Evolutionary conservation across 352 stramenopile genomes (phyloP).

Genomic region (Phytopythium ostracodes): DNA sequence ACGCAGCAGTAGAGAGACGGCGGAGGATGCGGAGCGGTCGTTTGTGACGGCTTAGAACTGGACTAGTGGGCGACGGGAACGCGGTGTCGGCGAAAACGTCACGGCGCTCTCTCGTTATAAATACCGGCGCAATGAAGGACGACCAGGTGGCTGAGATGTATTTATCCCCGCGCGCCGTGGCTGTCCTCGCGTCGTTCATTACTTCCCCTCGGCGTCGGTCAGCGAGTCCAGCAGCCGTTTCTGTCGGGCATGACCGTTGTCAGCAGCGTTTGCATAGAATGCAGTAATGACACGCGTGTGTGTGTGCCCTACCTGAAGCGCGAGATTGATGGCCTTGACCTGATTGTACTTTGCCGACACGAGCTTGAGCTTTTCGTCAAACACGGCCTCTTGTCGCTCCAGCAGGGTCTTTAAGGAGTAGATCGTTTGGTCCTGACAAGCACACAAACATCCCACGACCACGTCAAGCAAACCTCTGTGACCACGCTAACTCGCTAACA

Average conservation of each 20-base stretch:
- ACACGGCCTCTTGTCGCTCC: slow-evolving; percentile 60
- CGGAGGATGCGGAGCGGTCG: background rate
- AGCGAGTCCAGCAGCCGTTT: slow-evolving; percentile 51
- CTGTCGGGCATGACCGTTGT: slow-evolving; percentile 13
- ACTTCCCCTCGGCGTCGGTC: slow-evolving; percentile 29
- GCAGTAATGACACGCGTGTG: too few relatives aligned
- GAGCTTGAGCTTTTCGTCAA: slow-evolving; percentile 70
- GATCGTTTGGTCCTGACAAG: slow-evolving; percentile 55
- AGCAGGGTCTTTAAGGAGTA: slow-evolving; percentile 58
- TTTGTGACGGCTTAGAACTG: background rate
- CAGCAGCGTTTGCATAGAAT: too few relatives aligned
- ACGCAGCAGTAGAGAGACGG: slow-evolving; percentile 50
- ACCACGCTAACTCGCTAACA: too few relatives aligned
- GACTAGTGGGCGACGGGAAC: background rate
- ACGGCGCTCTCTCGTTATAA: background rate
- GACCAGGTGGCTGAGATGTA: slow-evolving; percentile 8
- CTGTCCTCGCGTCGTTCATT: slow-evolving; percentile 11
- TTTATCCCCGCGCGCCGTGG: slow-evolving; percentile 21
- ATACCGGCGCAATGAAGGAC: slow-evolving; percentile 3
- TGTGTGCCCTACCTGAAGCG: slow-evolving; percentile 44
- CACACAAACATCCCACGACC: background rate
- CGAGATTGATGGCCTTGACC: slow-evolving; percentile 76
- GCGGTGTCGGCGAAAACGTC: background rate
- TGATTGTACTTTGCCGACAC: slow-evolving; percentile 73
- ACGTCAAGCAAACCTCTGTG: background rate